phyloP scores from a whole-genome alignment of 345 rosid genomes.

The Melaleuca alternifolia region DNA sequence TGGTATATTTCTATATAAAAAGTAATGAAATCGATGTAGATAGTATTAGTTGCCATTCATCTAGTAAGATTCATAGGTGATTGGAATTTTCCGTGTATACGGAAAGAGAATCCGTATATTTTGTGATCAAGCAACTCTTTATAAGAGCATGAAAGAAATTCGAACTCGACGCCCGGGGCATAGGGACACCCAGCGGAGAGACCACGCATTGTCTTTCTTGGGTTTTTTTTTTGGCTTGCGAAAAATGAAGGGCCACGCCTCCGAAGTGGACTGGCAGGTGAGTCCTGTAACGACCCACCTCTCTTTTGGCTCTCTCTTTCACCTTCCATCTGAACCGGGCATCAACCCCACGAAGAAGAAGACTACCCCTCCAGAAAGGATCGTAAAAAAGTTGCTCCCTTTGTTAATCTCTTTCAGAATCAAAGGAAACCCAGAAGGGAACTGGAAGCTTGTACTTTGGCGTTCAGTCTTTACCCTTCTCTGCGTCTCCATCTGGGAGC shows the following conservation, averaged over 20 bases:
- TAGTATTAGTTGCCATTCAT: neutral
- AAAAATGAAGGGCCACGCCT: neutral
- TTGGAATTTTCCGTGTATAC: neutral
- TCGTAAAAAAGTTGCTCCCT: neutral
- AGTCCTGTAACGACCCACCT: neutral
- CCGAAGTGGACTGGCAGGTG: conserved; percentile 3
- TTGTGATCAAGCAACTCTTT: no score
- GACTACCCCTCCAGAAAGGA: neutral
- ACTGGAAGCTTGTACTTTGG: neutral
- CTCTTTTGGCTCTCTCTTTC: neutral
- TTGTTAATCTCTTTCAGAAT: neutral
- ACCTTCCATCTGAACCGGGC: neutral
- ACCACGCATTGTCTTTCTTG: neutral
- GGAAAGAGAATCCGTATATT: no score
- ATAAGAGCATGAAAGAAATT: no score
- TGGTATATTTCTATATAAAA: no score
- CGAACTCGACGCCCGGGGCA: no score
- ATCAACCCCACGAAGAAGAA: neutral
- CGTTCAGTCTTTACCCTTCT: neutral
- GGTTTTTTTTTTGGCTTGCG: neutral
- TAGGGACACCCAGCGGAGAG: neutral
- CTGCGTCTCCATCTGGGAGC: neutral
- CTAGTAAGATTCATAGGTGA: neutral
- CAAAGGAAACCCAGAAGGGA: neutral
- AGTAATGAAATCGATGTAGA: neutral